Conservation (phyloP, 768 basidiomycete species). For the Termitomyces sp. region DNA sequence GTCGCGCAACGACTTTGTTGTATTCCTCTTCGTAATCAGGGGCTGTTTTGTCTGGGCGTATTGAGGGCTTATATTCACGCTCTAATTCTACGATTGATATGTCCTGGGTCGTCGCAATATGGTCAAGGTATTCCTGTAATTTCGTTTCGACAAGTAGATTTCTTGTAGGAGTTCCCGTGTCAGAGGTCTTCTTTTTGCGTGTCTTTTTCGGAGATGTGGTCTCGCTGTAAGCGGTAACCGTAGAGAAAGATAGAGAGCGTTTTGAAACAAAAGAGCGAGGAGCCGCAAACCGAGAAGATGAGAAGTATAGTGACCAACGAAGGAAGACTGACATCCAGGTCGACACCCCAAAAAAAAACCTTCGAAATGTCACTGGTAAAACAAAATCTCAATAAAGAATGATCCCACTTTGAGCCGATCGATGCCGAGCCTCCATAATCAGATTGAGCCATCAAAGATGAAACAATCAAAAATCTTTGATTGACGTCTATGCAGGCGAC, state of each 20-base stretch:
- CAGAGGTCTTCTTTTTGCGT: constrained; percentile 1
- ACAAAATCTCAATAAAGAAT: background rate
- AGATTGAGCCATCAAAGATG: too few species aligned
- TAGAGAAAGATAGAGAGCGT: background rate
- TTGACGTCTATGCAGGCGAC: too few species aligned
- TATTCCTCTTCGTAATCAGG: constrained; percentile 51
- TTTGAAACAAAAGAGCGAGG: background rate
- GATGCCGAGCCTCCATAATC: too few species aligned
- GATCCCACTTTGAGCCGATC: background rate
- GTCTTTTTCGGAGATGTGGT: background rate
- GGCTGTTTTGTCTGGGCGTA: constrained; percentile 23
- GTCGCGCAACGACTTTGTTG: constrained; percentile 42
- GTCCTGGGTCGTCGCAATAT: constrained; percentile 40
- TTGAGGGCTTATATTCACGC: constrained; percentile 42
- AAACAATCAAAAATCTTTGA: too few species aligned
- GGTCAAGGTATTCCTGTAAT: constrained; percentile 55
- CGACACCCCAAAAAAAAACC: background rate
- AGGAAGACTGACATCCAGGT: constrained; percentile 15
- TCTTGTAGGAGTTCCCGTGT: constrained; percentile 1
- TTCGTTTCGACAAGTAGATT: constrained; percentile 39
- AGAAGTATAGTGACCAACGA: constrained; percentile 6
- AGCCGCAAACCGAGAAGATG: background rate
- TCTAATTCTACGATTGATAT: constrained; percentile 63
- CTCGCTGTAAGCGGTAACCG: background rate
- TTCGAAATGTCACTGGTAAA: background rate